Evolutionary conservation across 2,329 filamentous ascomycete genomes (phyloP), one percentile per base, ranked within the genome.

Genomic region (Verticillium zaregamsianum): DNA sequence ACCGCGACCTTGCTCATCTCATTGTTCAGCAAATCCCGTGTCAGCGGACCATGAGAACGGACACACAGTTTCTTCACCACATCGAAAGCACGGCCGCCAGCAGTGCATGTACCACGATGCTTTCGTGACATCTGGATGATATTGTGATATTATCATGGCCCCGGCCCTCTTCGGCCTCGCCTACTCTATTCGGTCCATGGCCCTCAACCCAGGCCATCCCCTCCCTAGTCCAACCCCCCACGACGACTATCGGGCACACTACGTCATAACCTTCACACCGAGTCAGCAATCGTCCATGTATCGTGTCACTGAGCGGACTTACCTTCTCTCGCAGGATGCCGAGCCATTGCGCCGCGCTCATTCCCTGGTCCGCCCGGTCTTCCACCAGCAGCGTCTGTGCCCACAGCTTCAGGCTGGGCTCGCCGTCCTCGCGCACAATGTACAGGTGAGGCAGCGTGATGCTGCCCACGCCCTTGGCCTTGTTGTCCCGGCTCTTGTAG

Each of bases 331-430:
- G 86, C 76, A 99, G 78, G 70, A 86, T 88, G 61, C 92, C 93
- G 82, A 98, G 89, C 89, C 93, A 99, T 78, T 98, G 94, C 69
- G 90, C 89, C 71, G 95, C 89, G 73, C 93, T 96, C 78, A 96
- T 89, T 58, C 93, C 90, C 79, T 97, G 93, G 74, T 99, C 95
- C 61, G 94, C 92, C 67, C 94, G 84, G 77, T 99, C 95, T 77
- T 99, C 95, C 56, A 99, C 90, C 70, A 99, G 80, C 76, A 98
- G 82, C 54, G 95, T 97, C 82, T 97, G 94, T 55, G 95, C 95
- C 95, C 95, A 99, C 66, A 98, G 81, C 78, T 96, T 93, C 74
- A 99, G 80, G 70, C 91, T 94, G 35, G 95, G 95, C 78, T 99
- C 95, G 59, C 95, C 95, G 71, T 98, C 95, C 76, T 98, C 94